Evolutionary conservation across 2,329 filamentous ascomycete genomes (phyloP), one percentile per base, ranked within the genome.

Genomic region (Penicillium sp.): DNA sequence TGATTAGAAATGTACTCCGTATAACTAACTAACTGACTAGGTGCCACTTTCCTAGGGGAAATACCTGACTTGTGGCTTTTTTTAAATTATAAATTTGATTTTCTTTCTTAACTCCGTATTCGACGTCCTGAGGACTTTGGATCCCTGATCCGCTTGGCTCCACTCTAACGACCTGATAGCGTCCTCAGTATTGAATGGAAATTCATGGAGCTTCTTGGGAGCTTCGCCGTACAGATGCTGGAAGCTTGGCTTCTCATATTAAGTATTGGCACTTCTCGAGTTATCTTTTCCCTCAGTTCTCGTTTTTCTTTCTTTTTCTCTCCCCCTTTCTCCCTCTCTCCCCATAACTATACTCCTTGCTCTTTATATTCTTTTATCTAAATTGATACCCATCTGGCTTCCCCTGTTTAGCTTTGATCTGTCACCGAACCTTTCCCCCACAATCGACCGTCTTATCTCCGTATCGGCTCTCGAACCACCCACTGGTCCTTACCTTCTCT

Each of bases 221-320:
- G 55, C 47, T 51, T 59, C 53, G 47, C 42, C 42, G 46, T 46
- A 52, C 46, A 55, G 53, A 60, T 54, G 55, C 54, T 58, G 49
- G 57, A 57, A 61, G 58, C 58, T 61, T 61, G 58, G 58, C 58
- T 47, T 52, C 45, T 35, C 42, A 47, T 53, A 53, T 58, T 50
- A 48, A 58, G 50, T 55, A 58, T 53, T 42, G 42, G 53, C 53
- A 47, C 52, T 58, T 53, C 50, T 50, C 50, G 29, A 23, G 15
- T 48, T 46, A 40, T 54, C 44, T 20, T 51, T 33, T 47, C 39
- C 13, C 27, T 15, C 37, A 8, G 40, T 53, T 46, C 27, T 39
- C 37, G 33, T 49, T 46, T 3, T 24, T 43, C 42, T 44, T 28
- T 25, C 31, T 45, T 18, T 37, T 29, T 47, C 37, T 44, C 33